These are phyloP conservation scores for Ziziphus jujuba DNA, from an alignment of 306 rosid species.

Conservation along the genomic window DNA sequence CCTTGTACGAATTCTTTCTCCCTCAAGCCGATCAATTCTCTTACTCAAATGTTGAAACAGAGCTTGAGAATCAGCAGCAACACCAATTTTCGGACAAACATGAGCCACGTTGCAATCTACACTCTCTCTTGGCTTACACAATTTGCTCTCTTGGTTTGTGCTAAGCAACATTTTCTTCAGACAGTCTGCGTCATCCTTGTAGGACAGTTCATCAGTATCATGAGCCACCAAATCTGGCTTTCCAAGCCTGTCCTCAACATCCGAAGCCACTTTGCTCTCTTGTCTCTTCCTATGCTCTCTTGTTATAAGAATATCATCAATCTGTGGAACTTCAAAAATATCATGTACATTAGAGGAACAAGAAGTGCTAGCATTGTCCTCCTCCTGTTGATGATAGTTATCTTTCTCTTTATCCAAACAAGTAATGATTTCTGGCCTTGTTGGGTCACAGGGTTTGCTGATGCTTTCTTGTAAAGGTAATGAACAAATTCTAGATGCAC, in stretches of 20 bases:
- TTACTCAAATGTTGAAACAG: conserved; percentile 51
- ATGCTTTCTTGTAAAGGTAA: conserved; percentile 33
- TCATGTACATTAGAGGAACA: conserved; percentile 52
- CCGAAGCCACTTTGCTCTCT: conserved; percentile 34
- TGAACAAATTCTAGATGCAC: conserved; percentile 45
- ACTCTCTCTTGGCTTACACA: conserved; percentile 32
- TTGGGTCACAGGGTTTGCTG: conserved; percentile 19
- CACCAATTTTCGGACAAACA: conserved; percentile 18
- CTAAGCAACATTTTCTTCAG: conserved; percentile 41
- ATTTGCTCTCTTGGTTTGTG: conserved; percentile 32
- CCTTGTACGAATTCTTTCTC: conserved; percentile 37
- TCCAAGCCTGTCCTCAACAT: conserved; percentile 43
- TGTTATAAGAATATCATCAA: conserved; percentile 29
- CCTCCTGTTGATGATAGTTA: conserved; percentile 21
- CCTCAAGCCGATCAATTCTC: conserved; percentile 69
- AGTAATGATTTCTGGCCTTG: conserved; percentile 20
- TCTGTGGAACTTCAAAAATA: conserved; percentile 73
- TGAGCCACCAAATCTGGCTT: conserved; percentile 44
- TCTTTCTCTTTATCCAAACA: conserved; percentile 24
- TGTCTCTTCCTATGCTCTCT: conserved; percentile 35
- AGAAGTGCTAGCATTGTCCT: conserved; percentile 27
- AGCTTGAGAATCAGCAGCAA: conserved; percentile 38
- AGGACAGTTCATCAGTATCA: conserved; percentile 32
- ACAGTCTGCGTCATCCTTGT: conserved; percentile 37
- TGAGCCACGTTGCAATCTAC: conserved; percentile 27